These are phyloP conservation scores for Ballota nigra DNA, from an alignment of 257 asterid genomes.

Conservation along the genomic window DNA sequence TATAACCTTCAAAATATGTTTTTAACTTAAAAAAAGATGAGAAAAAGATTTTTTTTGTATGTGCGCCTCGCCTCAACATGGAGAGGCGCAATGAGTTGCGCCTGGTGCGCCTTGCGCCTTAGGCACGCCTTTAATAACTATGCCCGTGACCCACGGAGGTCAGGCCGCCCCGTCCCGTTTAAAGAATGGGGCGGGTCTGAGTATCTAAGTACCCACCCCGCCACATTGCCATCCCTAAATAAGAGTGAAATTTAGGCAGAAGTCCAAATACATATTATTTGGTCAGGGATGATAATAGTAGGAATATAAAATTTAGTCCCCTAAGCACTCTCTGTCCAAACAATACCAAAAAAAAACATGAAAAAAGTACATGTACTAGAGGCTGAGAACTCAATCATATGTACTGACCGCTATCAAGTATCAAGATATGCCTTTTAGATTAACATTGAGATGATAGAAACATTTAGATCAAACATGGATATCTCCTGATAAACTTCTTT, in stretches of 20 bases:
- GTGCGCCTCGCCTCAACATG: too few relatives aligned
- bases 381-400: background rate
- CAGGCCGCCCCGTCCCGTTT: too few relatives aligned
- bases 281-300: background rate
- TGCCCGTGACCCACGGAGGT: too few relatives aligned
- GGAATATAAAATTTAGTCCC: background rate
- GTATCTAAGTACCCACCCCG: too few relatives aligned
- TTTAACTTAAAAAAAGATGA: too few relatives aligned
- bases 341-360: background rate
- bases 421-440: background rate
- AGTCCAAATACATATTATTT: background rate
- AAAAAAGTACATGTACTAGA: background rate
- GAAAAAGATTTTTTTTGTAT: too few relatives aligned
- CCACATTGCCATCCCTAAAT: too few relatives aligned
- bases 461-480: background rate
- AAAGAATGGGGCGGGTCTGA: too few relatives aligned
- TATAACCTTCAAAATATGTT: too few relatives aligned
- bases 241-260: background rate
- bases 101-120: too few relatives aligned
- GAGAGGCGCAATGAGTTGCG: too few relatives aligned
- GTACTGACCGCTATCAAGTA: background rate
- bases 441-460: background rate
- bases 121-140: too few relatives aligned
- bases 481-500: background rate
- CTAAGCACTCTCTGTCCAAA: slow-evolving; percentile 2